Conservation (phyloP, 768 basidiomycete species). For the Boletellus ananas region DNA sequence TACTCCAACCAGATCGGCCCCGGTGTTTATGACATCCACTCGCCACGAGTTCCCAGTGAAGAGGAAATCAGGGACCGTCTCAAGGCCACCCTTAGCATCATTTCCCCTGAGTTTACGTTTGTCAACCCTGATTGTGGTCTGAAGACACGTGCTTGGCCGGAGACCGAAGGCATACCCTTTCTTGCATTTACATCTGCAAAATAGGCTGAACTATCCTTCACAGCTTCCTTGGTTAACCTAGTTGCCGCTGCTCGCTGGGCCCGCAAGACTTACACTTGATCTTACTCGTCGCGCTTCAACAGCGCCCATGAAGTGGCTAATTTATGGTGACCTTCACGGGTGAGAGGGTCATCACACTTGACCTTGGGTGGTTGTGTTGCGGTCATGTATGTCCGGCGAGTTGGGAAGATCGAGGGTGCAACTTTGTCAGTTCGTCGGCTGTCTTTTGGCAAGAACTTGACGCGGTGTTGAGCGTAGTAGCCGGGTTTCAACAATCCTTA, state of each 20-base stretch:
- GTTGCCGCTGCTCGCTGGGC: slow-evolving; percentile 94
- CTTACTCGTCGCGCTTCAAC: slow-evolving; percentile 75
- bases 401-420: slow-evolving; percentile 15
- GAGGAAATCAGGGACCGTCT: slow-evolving; percentile 95
- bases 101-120: slow-evolving; percentile 78
- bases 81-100: slow-evolving; percentile 74
- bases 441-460: slow-evolving; percentile 27
- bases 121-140: slow-evolving; percentile 98
- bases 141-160: slow-evolving; percentile 98
- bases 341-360: slow-evolving; percentile 37
- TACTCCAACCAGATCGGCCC: slow-evolving; percentile 98
- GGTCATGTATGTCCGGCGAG: slow-evolving; percentile 25
- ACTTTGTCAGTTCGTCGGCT: slow-evolving; percentile 24
- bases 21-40: slow-evolving; percentile 99
- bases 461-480: slow-evolving; percentile 41
- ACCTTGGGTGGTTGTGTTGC: slow-evolving; percentile 54
- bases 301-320: slow-evolving; percentile 75
- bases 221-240: slow-evolving; percentile 77
- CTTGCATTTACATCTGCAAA: background rate
- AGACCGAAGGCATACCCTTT: slow-evolving; percentile 70
- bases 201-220: slow-evolving; percentile 6
- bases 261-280: slow-evolving; percentile 66
- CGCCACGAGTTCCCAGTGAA: slow-evolving; percentile 91
- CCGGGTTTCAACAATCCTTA: slow-evolving; percentile 82
- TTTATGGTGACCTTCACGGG: slow-evolving; percentile 38